Conservation (phyloP, 495 filamentous ascomycete species). For the Xylaria scruposa region DNA sequence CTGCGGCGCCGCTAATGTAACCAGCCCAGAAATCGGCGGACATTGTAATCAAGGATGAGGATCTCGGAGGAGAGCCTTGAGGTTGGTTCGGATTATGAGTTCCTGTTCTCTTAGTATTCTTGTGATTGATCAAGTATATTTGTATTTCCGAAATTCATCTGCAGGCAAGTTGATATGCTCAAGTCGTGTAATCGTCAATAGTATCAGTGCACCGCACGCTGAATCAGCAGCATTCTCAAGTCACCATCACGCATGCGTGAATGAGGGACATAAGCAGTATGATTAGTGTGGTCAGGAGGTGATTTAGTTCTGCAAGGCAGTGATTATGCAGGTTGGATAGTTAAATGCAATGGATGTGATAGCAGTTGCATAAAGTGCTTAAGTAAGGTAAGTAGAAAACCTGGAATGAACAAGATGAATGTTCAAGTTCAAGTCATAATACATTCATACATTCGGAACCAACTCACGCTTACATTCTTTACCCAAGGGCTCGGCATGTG, state of each 20-base stretch:
- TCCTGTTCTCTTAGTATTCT: background rate
- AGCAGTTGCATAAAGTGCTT: background rate
- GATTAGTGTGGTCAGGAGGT: background rate
- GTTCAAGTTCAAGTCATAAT: conserved; percentile 1
- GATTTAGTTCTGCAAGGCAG: background rate
- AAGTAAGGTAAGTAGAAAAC: background rate
- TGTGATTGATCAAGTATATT: background rate
- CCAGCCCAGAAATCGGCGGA: conserved; percentile 86
- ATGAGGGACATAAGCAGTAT: background rate
- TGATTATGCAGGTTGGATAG: background rate
- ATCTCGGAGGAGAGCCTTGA: background rate
- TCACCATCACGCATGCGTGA: background rate
- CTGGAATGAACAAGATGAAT: background rate
- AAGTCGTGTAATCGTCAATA: background rate
- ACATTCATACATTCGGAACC: background rate
- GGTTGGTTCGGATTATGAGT: background rate
- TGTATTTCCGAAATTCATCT: background rate
- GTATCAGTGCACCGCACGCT: background rate
- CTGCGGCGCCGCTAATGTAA: conserved; percentile 80
- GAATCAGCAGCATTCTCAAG: background rate
- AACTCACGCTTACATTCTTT: background rate
- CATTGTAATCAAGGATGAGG: conserved; percentile 52
- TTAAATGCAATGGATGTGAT: background rate
- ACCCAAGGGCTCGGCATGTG: background rate
- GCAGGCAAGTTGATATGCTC: background rate